A percentile compares a stretch with the other conserved stretches of the same genome.
Conservation (phyloP, 2,329 filamentous ascomycete genomes). For the Xylariaceae sp. region DNA sequence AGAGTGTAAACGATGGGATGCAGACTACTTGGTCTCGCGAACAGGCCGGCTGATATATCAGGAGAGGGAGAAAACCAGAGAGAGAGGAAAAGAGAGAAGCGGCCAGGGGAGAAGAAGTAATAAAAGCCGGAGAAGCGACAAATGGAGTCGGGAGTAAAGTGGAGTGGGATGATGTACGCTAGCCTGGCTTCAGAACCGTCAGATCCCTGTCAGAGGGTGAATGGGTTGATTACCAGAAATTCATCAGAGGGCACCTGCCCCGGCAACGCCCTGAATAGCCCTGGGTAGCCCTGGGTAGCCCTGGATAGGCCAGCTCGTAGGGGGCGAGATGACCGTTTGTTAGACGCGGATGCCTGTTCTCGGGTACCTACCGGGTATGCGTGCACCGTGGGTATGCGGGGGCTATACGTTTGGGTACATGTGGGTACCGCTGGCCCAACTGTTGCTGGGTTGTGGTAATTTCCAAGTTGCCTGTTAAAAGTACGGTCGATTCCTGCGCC, state of each 20-base stretch:
- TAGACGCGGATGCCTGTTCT: background rate
- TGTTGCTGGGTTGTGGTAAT: background rate
- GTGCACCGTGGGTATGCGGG: background rate
- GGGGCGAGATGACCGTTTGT: background rate
- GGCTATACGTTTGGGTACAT: background rate
- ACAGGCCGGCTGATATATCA: slow-evolving; percentile 23
- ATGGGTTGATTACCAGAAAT: background rate
- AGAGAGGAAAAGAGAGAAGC: slow-evolving; percentile 10
- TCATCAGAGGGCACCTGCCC: background rate
- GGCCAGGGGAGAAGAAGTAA: slow-evolving; percentile 13
- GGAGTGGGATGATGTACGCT: background rate
- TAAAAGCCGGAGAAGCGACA: slow-evolving; percentile 5
- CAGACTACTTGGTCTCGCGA: slow-evolving; percentile 24
- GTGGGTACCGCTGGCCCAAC: background rate
- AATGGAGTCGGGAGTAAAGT: slow-evolving; percentile 10
- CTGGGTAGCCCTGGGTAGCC: too few relatives aligned
- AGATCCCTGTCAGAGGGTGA: background rate
- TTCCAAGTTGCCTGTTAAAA: background rate
- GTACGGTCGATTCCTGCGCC: background rate
- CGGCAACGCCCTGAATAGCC: too few relatives aligned
- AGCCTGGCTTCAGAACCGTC: background rate
- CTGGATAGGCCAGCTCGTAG: too few relatives aligned
- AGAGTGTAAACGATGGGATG: slow-evolving; percentile 28
- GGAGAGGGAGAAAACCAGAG: slow-evolving; percentile 19
- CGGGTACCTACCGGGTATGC: background rate